Conservation (phyloP, 495 filamentous ascomycete species). For the Penicillium silybi region DNA sequence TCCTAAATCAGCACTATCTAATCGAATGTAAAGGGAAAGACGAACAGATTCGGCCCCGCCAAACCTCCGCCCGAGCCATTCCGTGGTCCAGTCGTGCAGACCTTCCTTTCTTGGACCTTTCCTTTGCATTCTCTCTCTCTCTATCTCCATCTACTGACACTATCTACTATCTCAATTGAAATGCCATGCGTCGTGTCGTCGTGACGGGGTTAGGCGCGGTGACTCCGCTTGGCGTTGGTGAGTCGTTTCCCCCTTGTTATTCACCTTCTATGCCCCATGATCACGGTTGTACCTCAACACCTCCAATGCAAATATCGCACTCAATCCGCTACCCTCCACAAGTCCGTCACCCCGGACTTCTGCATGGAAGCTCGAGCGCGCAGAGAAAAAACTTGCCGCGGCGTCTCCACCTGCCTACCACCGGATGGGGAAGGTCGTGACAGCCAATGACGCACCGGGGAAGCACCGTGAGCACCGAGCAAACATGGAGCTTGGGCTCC, state of each 20-base stretch:
- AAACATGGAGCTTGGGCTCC: background rate
- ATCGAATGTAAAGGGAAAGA: slow-evolving; percentile 23
- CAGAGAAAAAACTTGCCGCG: background rate
- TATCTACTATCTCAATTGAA: slow-evolving; percentile 8
- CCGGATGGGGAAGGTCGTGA: slow-evolving; percentile 26
- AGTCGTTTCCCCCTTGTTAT: slow-evolving; percentile 11
- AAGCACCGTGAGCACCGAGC: no score
- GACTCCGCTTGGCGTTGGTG: slow-evolving; percentile 83
- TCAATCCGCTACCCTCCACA: background rate
- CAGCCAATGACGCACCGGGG: slow-evolving; percentile 22
- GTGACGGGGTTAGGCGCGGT: slow-evolving; percentile 92
- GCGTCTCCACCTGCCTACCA: slow-evolving; percentile 16
- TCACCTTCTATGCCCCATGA: background rate
- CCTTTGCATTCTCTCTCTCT: background rate
- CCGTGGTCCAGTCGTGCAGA: slow-evolving; percentile 34
- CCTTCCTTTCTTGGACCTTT: slow-evolving; percentile 42
- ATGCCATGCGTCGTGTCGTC: slow-evolving; percentile 87
- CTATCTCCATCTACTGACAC: background rate
- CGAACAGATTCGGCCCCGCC: slow-evolving; percentile 21
- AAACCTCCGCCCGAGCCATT: slow-evolving; percentile 4
- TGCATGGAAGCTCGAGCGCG: background rate
- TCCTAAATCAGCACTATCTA: slow-evolving; percentile 16
- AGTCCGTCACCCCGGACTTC: background rate
- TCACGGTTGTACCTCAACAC: background rate
- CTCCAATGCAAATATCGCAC: background rate